Conservation (phyloP, 1,284 basidiomycete genomes). For the Heterobasidion irregulare region DNA sequence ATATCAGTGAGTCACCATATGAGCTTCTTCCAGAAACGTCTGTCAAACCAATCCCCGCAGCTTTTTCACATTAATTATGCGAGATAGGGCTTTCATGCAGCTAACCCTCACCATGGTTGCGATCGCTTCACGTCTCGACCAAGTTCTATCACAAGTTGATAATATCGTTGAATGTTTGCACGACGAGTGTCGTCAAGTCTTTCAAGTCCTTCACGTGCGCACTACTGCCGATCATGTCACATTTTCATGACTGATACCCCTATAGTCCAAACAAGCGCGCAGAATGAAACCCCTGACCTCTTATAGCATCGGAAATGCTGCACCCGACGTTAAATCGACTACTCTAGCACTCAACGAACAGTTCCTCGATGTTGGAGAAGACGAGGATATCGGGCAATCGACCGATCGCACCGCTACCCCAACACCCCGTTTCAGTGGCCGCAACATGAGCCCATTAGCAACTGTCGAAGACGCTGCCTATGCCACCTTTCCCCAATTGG, state of each 20-base stretch:
- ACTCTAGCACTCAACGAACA: neutral
- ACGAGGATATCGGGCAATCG: neutral
- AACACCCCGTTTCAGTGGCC: neutral
- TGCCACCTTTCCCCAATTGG: no score
- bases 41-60: conserved; percentile 25
- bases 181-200: conserved; percentile 19
- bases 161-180: conserved; percentile 25
- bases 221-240: neutral
- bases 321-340: neutral
- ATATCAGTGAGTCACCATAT: conserved; percentile 34
- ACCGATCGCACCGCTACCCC: neutral
- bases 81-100: conserved; percentile 65
- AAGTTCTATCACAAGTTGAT: conserved; percentile 36
- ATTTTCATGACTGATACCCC: neutral
- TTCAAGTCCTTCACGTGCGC: conserved; percentile 20
- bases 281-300: neutral
- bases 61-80: conserved; percentile 53
- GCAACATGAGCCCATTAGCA: no score
- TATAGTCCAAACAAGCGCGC: neutral
- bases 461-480: no score
- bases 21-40: neutral
- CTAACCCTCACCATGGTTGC: conserved; percentile 51
- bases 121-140: conserved; percentile 48
- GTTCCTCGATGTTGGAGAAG: neutral
- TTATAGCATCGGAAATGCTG: neutral